A percentile compares a stretch with the other conserved stretches of the same genome.
These are phyloP conservation scores for Cladosporium sp. DNA, from an alignment of 2,329 filamentous ascomycete species.

Conservation along the genomic window DNA sequence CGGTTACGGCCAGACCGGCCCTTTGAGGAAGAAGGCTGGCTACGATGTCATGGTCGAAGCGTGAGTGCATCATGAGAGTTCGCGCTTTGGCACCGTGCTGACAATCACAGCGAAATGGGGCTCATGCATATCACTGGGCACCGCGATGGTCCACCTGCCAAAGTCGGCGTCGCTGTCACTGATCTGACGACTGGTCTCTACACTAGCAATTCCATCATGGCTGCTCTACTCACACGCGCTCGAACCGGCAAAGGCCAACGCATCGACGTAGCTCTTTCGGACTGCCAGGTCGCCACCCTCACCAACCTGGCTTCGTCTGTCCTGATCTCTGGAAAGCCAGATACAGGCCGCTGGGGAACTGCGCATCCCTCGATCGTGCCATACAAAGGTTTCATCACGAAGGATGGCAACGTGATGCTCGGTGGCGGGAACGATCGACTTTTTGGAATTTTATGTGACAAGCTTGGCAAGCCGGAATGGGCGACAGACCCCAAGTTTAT, in stretches of 20 bases:
- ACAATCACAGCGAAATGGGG: slow-evolving; percentile 68
- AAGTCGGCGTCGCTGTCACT: slow-evolving; percentile 95
- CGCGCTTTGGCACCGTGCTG: slow-evolving; percentile 11
- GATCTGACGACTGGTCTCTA: slow-evolving; percentile 95
- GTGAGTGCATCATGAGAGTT: slow-evolving; percentile 29
- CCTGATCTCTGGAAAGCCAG: slow-evolving; percentile 81
- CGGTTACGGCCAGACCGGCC: slow-evolving; percentile 93
- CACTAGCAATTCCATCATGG: slow-evolving; percentile 93
- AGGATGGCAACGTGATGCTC: slow-evolving; percentile 62
- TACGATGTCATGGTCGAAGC: slow-evolving; percentile 99
- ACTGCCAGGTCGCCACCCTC: slow-evolving; percentile 91
- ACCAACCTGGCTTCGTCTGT: slow-evolving; percentile 95
- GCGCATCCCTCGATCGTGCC: slow-evolving; percentile 98
- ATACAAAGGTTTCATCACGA: slow-evolving; percentile 76
- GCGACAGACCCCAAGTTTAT: slow-evolving; percentile 56
- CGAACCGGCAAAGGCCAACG: slow-evolving; percentile 82
- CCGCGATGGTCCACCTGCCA: slow-evolving; percentile 86
- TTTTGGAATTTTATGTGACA: slow-evolving; percentile 60
- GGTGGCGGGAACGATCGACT: slow-evolving; percentile 65
- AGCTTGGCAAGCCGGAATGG: slow-evolving; percentile 60
- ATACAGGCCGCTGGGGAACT: slow-evolving; percentile 91
- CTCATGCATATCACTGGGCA: slow-evolving; percentile 97
- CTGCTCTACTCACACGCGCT: slow-evolving; percentile 74
- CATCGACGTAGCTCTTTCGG: slow-evolving; percentile 86
- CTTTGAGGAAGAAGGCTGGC: slow-evolving; percentile 80